Evolutionary conservation across 805 yeast genomes (phyloP), one percentile per base, ranked within the genome.

Genomic region (Lipomyces yamanashiensis): DNA sequence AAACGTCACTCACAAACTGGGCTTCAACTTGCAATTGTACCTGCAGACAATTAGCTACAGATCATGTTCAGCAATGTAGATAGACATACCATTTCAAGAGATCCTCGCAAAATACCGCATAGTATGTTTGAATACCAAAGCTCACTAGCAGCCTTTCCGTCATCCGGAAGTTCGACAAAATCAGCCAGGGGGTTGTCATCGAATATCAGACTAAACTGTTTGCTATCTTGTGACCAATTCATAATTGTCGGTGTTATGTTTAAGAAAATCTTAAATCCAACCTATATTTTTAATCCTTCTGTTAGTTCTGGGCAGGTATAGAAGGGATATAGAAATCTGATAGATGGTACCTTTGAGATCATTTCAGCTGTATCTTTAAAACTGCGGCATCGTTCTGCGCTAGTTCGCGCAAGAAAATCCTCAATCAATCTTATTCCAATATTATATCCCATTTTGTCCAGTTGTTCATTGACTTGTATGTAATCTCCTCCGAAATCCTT

Each of bases 391-490:
- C 99, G 80, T 45, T 90, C 88, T 1, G 88, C 81, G n/a, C 90
- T 92, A 0, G 97, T 87, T 72, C 88, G 86, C 37, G 97, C 96
- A 47, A 95, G 79, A 72, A 93, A 91, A 74, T 95, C 99, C 73
- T 95, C 99, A 55, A 95, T 90, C 63, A 95, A 76, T 67, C 99
- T 80, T 54, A 92, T 79, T 1, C 99, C 99, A 47, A 95, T 95
- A 74, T 90, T 92, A 75, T 92, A 90, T 0, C 99, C 99, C 98
- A 95, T 93, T 67, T 85, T 84, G 71, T 87, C 96, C 55, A 95
- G 80, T 73, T 93, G 96, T 57, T 80, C 79, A 73, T 95, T 95
- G 62, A 95, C 97, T 71, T 87, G 87, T 7, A 73, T 74, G 74
- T 90, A 92, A 75, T 92, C 89, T 67, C 85, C 82, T 59, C 87